phyloP scores from a whole-genome alignment of 2,329 filamentous ascomycete genomes.

The Claviceps sp. region DNA sequence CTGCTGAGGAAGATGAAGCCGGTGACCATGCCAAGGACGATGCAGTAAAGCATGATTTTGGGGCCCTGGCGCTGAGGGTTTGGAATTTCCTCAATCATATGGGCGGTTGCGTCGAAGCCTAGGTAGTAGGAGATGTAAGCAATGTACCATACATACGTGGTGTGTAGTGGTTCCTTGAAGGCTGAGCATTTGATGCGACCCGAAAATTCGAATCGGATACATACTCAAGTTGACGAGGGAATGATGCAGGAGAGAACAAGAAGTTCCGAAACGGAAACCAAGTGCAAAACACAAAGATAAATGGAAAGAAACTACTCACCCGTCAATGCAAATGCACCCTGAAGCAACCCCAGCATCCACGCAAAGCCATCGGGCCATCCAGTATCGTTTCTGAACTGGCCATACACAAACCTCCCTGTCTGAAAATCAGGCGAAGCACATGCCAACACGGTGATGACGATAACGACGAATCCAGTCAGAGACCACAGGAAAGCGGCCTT shows the following conservation, averaged over 20 bases:
- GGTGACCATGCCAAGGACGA: conserved; percentile 48
- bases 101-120: conserved; percentile 34
- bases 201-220: too few species aligned
- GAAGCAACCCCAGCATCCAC: conserved; percentile 40
- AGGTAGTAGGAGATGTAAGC: too few species aligned
- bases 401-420: conserved; percentile 50
- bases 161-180: too few species aligned
- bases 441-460: conserved; percentile 55
- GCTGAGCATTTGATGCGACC: too few species aligned
- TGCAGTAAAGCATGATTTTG: conserved; percentile 53
- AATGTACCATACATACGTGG: too few species aligned
- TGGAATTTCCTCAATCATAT: conserved; percentile 45
- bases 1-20: conserved; percentile 50
- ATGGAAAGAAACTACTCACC: conserved; percentile 6
- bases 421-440: conserved; percentile 54
- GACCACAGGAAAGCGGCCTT: conserved; percentile 61
- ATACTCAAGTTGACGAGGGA: too few species aligned
- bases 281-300: too few species aligned
- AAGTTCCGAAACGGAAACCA: too few species aligned
- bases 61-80: conserved; percentile 44
- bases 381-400: conserved; percentile 52
- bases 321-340: conserved; percentile 35
- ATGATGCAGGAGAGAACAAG: too few species aligned
- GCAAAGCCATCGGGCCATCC: conserved; percentile 57
- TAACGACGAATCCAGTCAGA: conserved; percentile 52